These are phyloP conservation scores for Periglandula ipomoeae DNA, from an alignment of 2,329 filamentous ascomycete genomes.

Conservation along the genomic window DNA sequence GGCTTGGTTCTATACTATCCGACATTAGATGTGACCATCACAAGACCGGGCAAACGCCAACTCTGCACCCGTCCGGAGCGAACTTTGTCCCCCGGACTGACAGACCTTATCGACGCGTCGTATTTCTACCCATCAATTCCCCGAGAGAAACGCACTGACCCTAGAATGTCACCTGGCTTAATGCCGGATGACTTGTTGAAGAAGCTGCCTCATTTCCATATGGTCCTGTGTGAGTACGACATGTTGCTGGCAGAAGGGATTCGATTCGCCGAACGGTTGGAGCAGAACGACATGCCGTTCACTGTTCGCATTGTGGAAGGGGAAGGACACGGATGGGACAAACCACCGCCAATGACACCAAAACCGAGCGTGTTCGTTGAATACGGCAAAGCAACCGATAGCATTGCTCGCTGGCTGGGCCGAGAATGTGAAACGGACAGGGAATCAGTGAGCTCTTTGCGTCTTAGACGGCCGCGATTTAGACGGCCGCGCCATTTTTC, in stretches of 20 bases:
- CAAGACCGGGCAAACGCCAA: slow-evolving; percentile 45
- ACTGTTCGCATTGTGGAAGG: slow-evolving; percentile 34
- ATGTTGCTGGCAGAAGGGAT: slow-evolving; percentile 55
- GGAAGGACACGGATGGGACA: slow-evolving; percentile 41
- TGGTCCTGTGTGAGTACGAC: slow-evolving; percentile 56
- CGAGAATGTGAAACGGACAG: slow-evolving; percentile 26
- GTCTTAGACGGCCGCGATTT: slow-evolving; percentile 21
- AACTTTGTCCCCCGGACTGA: slow-evolving; percentile 47
- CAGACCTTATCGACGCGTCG: slow-evolving; percentile 53
- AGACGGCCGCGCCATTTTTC: slow-evolving; percentile 22
- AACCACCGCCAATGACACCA: slow-evolving; percentile 33
- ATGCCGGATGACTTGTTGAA: slow-evolving; percentile 43
- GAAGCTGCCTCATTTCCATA: slow-evolving; percentile 43
- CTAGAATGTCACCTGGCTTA: slow-evolving; percentile 48
- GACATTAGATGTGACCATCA: slow-evolving; percentile 50
- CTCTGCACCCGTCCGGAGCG: slow-evolving; percentile 45
- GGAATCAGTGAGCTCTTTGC: slow-evolving; percentile 26
- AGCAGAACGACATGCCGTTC: slow-evolving; percentile 22
- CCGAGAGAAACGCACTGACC: slow-evolving; percentile 36
- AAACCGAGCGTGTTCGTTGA: slow-evolving; percentile 36
- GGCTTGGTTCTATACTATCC: slow-evolving; percentile 54
- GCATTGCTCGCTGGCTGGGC: slow-evolving; percentile 33
- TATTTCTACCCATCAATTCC: slow-evolving; percentile 47
- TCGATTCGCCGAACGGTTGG: slow-evolving; percentile 50
- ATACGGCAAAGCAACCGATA: slow-evolving; percentile 33